Conservation (phyloP, 2,329 filamentous ascomycete species). For the Penicillium sp. region DNA sequence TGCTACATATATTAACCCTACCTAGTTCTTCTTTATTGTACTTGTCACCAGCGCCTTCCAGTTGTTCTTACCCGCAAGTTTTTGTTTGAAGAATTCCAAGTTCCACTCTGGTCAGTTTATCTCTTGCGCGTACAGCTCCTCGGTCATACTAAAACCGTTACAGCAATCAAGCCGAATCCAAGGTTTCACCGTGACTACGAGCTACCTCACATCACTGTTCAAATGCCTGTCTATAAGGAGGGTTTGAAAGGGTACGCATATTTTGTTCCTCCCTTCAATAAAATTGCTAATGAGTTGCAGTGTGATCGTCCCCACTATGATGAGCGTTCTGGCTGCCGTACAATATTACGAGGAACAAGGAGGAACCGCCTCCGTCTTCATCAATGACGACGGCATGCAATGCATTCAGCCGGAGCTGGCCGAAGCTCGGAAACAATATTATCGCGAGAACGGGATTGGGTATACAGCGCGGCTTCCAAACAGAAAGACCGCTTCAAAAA, state of each 20-base stretch:
- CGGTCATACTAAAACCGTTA: neutral
- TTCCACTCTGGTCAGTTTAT: constrained; percentile 39
- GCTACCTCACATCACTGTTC: constrained; percentile 57
- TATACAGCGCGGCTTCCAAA: constrained; percentile 45
- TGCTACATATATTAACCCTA: neutral
- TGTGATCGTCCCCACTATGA: constrained; percentile 57
- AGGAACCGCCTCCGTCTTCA: constrained; percentile 33
- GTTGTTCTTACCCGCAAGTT: constrained; percentile 40
- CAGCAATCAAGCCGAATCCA: constrained; percentile 30
- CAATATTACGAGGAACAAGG: constrained; percentile 53
- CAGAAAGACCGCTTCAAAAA: constrained; percentile 24
- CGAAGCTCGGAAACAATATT: constrained; percentile 42
- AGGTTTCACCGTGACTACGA: constrained; percentile 23
- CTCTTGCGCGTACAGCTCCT: neutral
- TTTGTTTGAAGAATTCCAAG: constrained; percentile 42
- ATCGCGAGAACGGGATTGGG: constrained; percentile 47
- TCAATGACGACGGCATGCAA: constrained; percentile 39
- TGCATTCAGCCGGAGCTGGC: constrained; percentile 39
- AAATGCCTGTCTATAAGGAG: constrained; percentile 86
- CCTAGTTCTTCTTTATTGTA: constrained; percentile 45
- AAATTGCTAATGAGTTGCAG: neutral
- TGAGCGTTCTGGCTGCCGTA: constrained; percentile 53
- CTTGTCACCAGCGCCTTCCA: constrained; percentile 38
- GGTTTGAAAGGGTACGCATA: constrained; percentile 52
- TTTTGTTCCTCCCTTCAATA: neutral